These are phyloP conservation scores for Canavalia gladiata DNA, from an alignment of 306 rosid species.

Conservation along the genomic window DNA sequence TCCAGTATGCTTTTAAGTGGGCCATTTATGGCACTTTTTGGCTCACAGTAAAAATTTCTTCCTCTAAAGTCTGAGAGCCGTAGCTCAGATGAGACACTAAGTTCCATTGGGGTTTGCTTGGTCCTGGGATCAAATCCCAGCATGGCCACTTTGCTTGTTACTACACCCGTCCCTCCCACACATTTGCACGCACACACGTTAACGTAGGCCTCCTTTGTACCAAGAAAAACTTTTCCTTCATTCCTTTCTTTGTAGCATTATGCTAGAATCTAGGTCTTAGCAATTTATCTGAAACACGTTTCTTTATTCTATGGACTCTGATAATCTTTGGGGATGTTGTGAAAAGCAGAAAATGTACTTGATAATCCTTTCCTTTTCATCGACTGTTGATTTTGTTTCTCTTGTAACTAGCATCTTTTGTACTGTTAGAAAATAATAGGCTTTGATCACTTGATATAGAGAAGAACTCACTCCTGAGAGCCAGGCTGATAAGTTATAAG, in stretches of 20 bases:
- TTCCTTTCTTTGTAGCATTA: neutral
- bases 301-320: constrained; percentile 2
- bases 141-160: neutral
- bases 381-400: constrained; percentile 13
- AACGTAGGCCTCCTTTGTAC: constrained; percentile 5
- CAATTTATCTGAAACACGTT: neutral
- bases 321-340: neutral
- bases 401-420: neutral
- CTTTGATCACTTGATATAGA: constrained; percentile 5
- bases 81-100: neutral
- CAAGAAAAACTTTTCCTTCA: neutral
- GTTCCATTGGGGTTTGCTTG: constrained; percentile 22
- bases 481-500: neutral
- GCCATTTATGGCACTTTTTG: neutral
- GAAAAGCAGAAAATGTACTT: neutral
- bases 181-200: too few species aligned
- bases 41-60: neutral
- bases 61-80: neutral
- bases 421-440: neutral
- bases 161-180: neutral
- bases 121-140: neutral
- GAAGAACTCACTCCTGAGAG: neutral
- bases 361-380: neutral
- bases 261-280: neutral
- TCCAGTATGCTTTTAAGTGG: neutral